phyloP scores from a whole-genome alignment of 73 alveolate species.

The Paramecium sexaurelia region DNA sequence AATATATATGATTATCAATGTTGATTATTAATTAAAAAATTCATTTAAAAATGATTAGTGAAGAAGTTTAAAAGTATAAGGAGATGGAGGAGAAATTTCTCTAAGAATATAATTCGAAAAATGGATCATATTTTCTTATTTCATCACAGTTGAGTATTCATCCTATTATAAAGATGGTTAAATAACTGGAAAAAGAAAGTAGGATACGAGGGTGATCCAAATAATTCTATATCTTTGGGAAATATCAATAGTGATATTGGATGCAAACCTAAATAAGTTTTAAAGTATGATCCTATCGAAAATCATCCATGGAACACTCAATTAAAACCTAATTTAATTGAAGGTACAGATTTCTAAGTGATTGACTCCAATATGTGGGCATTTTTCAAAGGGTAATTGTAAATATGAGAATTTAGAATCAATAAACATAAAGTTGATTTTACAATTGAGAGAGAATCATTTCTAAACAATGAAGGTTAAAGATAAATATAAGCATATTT shows the following conservation, averaged over 20 bases:
- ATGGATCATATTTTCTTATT: not conserved
- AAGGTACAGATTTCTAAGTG: not conserved
- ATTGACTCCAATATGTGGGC: not conserved
- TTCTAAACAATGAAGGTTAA: not conserved
- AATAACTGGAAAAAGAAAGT: not conserved
- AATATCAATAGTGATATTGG: constrained; percentile 11
- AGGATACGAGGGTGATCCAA: not conserved
- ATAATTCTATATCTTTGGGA: not conserved
- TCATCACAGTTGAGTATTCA: constrained; percentile 6
- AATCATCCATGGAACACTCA: constrained; percentile 5
- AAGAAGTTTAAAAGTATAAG: not conserved
- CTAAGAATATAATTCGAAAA: not conserved
- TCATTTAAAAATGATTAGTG: not conserved
- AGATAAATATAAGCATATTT: not conserved
- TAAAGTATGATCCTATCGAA: not conserved
- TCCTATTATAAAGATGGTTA: not conserved
- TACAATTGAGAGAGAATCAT: not conserved
- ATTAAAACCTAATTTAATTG: constrained; percentile 2
- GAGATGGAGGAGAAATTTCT: not conserved
- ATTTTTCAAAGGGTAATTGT: not conserved
- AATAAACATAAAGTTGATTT: not conserved
- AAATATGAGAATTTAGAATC: not conserved
- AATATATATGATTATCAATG: not conserved
- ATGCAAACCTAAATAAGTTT: not conserved
- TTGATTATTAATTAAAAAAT: not conserved